Evolutionary conservation across 768 basidiomycete species (phyloP), one percentile per base, ranked within the genome.

Genomic region (Leucocoprinus leucothites): DNA sequence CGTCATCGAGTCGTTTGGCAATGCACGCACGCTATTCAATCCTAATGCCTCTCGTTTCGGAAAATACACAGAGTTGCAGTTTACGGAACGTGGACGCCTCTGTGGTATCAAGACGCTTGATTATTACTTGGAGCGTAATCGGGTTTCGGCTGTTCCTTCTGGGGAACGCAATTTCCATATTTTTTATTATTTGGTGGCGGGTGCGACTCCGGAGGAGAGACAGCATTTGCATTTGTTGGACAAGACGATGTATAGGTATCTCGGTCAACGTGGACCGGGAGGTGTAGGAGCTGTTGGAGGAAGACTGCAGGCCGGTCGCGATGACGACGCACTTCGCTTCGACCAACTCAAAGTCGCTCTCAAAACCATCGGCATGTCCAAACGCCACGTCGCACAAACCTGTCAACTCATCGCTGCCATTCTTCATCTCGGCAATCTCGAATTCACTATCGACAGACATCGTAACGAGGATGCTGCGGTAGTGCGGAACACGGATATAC

Each of bases 121-220:
- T 66, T 98, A 99, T 73, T 96, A 96, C 71, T 81, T 99, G 49
- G 94, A 98, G 69, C 79, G 91, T 51, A 91, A 87, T 62, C 85
- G 94, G 9, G 93, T 98, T n/a, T 82, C 92, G 5, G 84, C 85
- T 19, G 82, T 90, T 0, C 90, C 92, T 0, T 90, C 87, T 0
- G 94, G 94, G 52, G 95, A 99, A 70, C 84, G 95, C 9, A 98
- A 97, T 61, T 98, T 98, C 68, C 94, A 99, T 69, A 94, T 96
- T 34, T 97, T 98, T 71, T 98, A 98, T 67, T 97, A 97, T 69
- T 83, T 99, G 64, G 85, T 95, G 56, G 89, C 93, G 0, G 96
- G 97, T 22, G 94, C 94, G 1, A 84, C 88, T 0, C 65, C 82
- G 0, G 97, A 98, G 63, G 97, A 99, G 67, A 77, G 91, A 13